Base-by-base conservation (phyloP, 225 moss, liverwort and hornwort species). In the Marchantia polymorpha region DNA sequence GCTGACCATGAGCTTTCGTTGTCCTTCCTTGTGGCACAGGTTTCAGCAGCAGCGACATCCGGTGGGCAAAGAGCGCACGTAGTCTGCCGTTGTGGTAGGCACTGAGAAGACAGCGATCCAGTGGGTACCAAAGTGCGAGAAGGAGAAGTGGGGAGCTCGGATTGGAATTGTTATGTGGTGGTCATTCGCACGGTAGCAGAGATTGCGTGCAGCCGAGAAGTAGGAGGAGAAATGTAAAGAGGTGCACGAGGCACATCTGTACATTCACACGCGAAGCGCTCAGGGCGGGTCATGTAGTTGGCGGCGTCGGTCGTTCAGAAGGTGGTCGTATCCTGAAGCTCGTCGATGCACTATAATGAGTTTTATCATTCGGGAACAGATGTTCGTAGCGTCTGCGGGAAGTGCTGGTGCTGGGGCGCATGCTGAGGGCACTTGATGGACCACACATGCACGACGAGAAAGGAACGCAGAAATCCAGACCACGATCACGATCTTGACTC, bases 351-450 rank as follows among this genome's bases (percentile, higher is more conserved):
- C 52, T 73, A 73, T 73, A 53, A 53, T 73, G 73, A 73, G 25
- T 73, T n/a, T 19, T 12, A 53, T 52, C 73, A 23, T 26, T 25
- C 25, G 23, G 26, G 52, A 73, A 53, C 71, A 19, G 71, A 72
- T 72, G 71, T 72, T 14, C 1, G 73, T 46, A 7, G 50, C 26
- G 51, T 26, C 20, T 22, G 50, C 46, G 22, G 23, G 10, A 15
- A 52, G 47, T 11, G 12, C 13, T 71, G 65, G 7, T 65, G 65
- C 63, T 15, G 68, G 6, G 29, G 68, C 39, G 10, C 46, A n/a
- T 71, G 47, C 22, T 73, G 52, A 73, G 25, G 52, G 52, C 52
- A 53, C 52, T 73, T 53, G 52, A 73, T 73, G 73, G 73, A 73
- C 73, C 52, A 53, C 46, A 47, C 10, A 73, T 69, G 46, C 10